A percentile compares a stretch with the other conserved stretches of the same genome.
Evolutionary conservation across 2,329 filamentous ascomycete species (phyloP).

Genomic region (Raffaelea ambrosiae): DNA sequence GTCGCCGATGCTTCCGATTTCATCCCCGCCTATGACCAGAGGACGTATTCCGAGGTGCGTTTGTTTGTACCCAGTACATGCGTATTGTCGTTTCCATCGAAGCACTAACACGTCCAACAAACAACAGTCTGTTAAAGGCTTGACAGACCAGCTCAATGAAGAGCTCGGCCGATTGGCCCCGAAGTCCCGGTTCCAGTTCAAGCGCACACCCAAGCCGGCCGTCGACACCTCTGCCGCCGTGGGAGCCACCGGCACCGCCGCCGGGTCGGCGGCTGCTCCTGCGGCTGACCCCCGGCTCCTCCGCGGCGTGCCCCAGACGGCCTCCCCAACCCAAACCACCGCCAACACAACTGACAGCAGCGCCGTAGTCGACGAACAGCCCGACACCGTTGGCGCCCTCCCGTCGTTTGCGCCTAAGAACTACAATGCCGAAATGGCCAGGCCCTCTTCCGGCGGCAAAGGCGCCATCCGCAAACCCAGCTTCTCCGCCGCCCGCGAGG

Average conservation of each 20-base stretch:
- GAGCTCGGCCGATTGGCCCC: constrained; percentile 61
- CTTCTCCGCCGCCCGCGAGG: constrained; percentile 51
- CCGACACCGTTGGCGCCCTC: constrained; percentile 29
- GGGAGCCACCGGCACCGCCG: constrained; percentile 5
- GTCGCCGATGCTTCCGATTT: constrained; percentile 77
- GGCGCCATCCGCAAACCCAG: constrained; percentile 50
- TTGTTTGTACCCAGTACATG: too few relatives aligned
- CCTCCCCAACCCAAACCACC: not conserved
- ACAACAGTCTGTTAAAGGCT: constrained; percentile 73
- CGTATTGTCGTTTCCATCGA: constrained; percentile 1
- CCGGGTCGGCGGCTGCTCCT: constrained; percentile 16
- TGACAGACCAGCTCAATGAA: constrained; percentile 70
- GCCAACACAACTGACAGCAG: not conserved
- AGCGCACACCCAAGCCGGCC: constrained; percentile 17
- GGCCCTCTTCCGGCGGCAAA: constrained; percentile 16
- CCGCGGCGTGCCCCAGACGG: constrained; percentile 5
- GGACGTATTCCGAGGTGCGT: constrained; percentile 71
- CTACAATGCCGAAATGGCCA: constrained; percentile 49
- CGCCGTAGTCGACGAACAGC: constrained; percentile 18
- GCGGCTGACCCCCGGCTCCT: constrained; percentile 33
- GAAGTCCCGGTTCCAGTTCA: constrained; percentile 79
- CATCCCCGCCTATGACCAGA: constrained; percentile 82
- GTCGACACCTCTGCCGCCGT: constrained; percentile 12
- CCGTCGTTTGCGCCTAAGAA: constrained; percentile 31
- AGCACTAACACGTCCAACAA: not conserved